Evolutionary conservation across 345 rosid species (phyloP).

Genomic region (Citrus cavaleriei): DNA sequence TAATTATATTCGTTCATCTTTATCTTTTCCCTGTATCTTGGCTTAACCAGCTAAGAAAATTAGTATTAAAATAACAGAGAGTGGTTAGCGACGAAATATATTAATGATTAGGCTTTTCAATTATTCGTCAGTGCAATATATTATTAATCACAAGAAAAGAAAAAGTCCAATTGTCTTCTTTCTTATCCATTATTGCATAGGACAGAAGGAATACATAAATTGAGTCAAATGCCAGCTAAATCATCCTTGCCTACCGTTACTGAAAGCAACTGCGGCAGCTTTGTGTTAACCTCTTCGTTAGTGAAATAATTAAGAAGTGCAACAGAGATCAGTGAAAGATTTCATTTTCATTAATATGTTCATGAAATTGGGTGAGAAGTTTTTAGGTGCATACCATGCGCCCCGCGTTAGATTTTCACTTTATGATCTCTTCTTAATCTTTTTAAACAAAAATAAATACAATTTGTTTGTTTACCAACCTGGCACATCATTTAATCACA

Average conservation of each 20-base stretch:
- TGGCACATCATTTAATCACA: not conserved
- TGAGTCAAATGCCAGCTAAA: conserved; percentile 15
- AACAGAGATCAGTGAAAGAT: not conserved
- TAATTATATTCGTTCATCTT: not conserved
- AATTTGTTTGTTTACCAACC: not conserved
- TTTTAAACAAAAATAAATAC: too few species aligned
- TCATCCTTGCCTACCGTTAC: not conserved
- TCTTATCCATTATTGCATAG: conserved; percentile 17
- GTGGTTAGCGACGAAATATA: not conserved
- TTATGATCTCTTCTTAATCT: too few species aligned
- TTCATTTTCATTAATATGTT: too few species aligned
- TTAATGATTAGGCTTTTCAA: not conserved
- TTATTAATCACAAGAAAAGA: not conserved
- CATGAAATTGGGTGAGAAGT: too few species aligned
- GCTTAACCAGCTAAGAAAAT: not conserved
- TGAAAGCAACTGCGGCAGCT: not conserved
- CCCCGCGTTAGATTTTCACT: too few species aligned
- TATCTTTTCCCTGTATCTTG: not conserved
- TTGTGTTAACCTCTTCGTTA: not conserved
- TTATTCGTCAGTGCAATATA: not conserved
- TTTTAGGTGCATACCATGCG: too few species aligned
- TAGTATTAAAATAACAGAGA: not conserved
- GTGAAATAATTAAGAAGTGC: not conserved
- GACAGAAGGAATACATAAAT: not conserved
- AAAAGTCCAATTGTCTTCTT: conserved; percentile 2